These are phyloP conservation scores for Alternaria burnsii DNA, from an alignment of 2,329 filamentous ascomycete genomes.

Conservation along the genomic window DNA sequence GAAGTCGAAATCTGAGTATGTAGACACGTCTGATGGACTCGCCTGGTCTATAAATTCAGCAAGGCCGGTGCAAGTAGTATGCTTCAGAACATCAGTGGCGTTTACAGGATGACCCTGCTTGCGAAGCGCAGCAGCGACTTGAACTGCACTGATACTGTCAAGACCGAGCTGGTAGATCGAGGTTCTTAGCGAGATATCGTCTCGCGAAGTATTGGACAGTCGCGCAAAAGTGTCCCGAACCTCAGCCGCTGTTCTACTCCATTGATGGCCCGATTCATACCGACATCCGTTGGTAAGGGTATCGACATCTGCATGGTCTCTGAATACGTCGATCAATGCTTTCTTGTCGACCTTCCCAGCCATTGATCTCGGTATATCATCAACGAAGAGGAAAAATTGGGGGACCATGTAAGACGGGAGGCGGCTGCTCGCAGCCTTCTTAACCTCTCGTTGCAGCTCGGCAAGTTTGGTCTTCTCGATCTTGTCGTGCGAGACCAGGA, in stretches of 20 bases:
- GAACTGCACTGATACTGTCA: conserved; percentile 87
- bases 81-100: conserved; percentile 77
- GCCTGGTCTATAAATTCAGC: conserved; percentile 31
- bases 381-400: conserved; percentile 45
- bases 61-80: conserved; percentile 47
- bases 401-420: conserved; percentile 53
- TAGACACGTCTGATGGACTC: neutral
- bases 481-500: conserved; percentile 28
- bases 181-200: conserved; percentile 65
- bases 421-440: conserved; percentile 23
- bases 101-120: conserved; percentile 66
- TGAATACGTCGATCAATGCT: conserved; percentile 42
- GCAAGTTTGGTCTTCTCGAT: conserved; percentile 13
- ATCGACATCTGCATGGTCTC: conserved; percentile 19
- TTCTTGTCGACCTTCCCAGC: conserved; percentile 54
- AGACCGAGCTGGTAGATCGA: conserved; percentile 89
- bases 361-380: conserved; percentile 48
- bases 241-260: conserved; percentile 61
- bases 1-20: conserved; percentile 56
- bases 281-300: conserved; percentile 2
- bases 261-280: conserved; percentile 42
- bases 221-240: conserved; percentile 66
- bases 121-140: conserved; percentile 75
- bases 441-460: conserved; percentile 31
- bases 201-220: conserved; percentile 63